phyloP scores from a whole-genome alignment of 208 protist genomes.

The Crithidia brevicula region DNA sequence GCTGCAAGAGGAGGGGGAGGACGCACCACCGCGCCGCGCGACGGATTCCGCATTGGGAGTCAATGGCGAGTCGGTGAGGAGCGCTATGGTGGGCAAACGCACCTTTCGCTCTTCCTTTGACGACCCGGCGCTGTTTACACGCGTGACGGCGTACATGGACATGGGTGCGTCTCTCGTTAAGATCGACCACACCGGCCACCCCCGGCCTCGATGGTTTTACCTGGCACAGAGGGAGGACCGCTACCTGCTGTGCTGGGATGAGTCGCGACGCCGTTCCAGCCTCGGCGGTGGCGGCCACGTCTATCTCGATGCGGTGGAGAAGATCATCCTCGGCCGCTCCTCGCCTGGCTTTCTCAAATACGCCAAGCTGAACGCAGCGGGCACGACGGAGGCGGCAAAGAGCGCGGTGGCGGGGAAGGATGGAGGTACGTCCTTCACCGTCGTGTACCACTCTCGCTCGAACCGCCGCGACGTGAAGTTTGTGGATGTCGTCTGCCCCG shows the following conservation, averaged over 20 bases:
- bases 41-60: not conserved
- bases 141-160: constrained; percentile 64
- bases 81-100: not conserved
- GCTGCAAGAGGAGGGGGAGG: not conserved
- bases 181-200: constrained; percentile 45
- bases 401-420: not conserved
- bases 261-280: constrained; percentile 8
- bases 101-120: constrained; percentile 45
- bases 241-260: constrained; percentile 55
- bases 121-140: constrained; percentile 48
- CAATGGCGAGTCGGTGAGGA: not conserved
- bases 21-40: not conserved
- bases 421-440: constrained; percentile 47
- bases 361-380: constrained; percentile 3
- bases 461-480: constrained; percentile 21
- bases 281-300: constrained; percentile 40
- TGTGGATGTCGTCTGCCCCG: constrained; percentile 64
- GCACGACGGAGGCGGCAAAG: not conserved
- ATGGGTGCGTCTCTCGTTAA: constrained; percentile 63
- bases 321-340: constrained; percentile 61
- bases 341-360: constrained; percentile 37
- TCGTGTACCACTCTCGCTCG: constrained; percentile 32
- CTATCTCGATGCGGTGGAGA: constrained; percentile 44
- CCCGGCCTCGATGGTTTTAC: constrained; percentile 61
- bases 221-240: constrained; percentile 36